These are phyloP conservation scores for Aspergillus pseudoterreus DNA, from an alignment of 2,329 filamentous ascomycete genomes.

Conservation along the genomic window DNA sequence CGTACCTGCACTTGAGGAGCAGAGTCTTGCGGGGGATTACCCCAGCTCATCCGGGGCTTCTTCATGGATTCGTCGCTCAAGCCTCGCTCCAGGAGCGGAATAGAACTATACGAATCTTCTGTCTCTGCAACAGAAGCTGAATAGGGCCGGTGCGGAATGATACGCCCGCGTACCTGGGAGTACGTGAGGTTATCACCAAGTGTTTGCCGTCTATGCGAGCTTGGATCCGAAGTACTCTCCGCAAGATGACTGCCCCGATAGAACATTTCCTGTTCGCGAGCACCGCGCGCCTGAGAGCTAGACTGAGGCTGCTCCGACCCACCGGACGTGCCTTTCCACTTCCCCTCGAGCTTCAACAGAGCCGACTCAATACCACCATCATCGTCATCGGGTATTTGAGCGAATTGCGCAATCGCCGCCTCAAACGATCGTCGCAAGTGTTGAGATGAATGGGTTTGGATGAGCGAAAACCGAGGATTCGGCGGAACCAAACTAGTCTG, in stretches of 20 bases:
- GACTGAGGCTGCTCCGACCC: slow-evolving; percentile 52
- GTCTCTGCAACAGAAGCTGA: slow-evolving; percentile 55
- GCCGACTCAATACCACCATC: slow-evolving; percentile 93
- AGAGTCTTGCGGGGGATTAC: slow-evolving; percentile 9
- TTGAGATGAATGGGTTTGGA: slow-evolving; percentile 54
- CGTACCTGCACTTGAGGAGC: slow-evolving; percentile 25
- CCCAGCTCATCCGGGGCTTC: slow-evolving; percentile 31
- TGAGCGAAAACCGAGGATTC: slow-evolving; percentile 38
- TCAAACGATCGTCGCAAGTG: slow-evolving; percentile 72
- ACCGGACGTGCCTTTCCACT: slow-evolving; percentile 45
- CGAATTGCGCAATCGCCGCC: slow-evolving; percentile 79
- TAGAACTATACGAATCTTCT: slow-evolving; percentile 70
- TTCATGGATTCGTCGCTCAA: slow-evolving; percentile 48
- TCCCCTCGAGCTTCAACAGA: slow-evolving; percentile 85
- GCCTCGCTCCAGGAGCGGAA: slow-evolving; percentile 70
- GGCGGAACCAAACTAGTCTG: slow-evolving; percentile 26
- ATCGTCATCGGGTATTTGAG: slow-evolving; percentile 82
- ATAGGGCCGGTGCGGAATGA: slow-evolving; percentile 32
- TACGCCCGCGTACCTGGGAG: slow-evolving; percentile 23
- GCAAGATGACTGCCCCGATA: slow-evolving; percentile 4
- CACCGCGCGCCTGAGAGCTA: slow-evolving; percentile 84
- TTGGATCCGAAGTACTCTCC: slow-evolving; percentile 12
- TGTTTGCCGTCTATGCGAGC: slow-evolving; percentile 22
- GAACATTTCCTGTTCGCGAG: slow-evolving; percentile 5
- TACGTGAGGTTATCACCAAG: slow-evolving; percentile 21